These are phyloP conservation scores for Komagataella mondaviorum DNA, from an alignment of 805 yeast genomes.

Conservation along the genomic window DNA sequence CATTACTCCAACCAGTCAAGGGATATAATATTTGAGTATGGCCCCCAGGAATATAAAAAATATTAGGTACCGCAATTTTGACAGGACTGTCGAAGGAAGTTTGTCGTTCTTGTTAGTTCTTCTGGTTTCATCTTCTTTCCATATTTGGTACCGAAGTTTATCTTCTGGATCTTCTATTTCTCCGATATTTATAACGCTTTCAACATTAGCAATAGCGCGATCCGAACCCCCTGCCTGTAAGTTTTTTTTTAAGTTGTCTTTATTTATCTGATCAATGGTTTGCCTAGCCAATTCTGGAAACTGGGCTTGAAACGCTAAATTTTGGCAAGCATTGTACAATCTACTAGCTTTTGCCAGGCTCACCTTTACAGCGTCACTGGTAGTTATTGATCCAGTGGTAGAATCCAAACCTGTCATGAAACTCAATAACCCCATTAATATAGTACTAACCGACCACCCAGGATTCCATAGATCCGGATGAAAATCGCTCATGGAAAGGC, in stretches of 20 bases:
- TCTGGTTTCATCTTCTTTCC: not conserved
- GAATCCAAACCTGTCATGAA: constrained; percentile 84
- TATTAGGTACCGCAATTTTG: not conserved
- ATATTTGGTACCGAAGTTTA: constrained; percentile 1
- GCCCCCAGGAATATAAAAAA: not conserved
- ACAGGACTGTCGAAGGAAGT: not conserved
- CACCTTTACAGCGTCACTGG: constrained; percentile 45
- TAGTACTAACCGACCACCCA: constrained; percentile 88
- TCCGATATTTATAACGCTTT: constrained; percentile 16
- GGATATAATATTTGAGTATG: not conserved
- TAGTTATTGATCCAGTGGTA: constrained; percentile 70
- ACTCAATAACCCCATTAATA: constrained; percentile 73
- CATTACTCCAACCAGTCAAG: not conserved
- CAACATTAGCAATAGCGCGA: not conserved
- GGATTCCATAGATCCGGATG: constrained; percentile 97
- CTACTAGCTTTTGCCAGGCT: constrained; percentile 46
- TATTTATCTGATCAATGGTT: constrained; percentile 14
- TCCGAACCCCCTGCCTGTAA: not conserved
- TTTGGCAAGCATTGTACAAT: constrained; percentile 42
- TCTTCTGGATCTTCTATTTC: constrained; percentile 55
- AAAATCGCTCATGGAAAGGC: constrained; percentile 87
- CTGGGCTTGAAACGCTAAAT: constrained; percentile 33
- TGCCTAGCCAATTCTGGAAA: constrained; percentile 56
- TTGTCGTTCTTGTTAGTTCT: not conserved
- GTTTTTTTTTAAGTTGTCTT: not conserved